Evolutionary conservation across 2,329 filamentous ascomycete species (phyloP), one percentile per base, ranked within the genome.

Genomic region (Penicillium sp.): DNA sequence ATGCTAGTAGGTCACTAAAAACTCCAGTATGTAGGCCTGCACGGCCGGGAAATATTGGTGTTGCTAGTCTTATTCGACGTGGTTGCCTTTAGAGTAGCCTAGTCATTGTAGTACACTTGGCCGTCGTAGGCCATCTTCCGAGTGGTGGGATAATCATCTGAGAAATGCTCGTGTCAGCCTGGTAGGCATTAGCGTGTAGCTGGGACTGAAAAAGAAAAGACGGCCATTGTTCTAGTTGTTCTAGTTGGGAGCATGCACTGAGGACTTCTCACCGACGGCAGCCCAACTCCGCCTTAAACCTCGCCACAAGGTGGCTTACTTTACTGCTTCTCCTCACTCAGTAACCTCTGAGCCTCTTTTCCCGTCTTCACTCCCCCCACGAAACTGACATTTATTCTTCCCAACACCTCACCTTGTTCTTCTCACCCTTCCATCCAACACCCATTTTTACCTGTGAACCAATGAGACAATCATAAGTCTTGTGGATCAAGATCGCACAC

Each of bases 381-480:
- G 26, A 14, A 31, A 29, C 44, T 11, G 27, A 40, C 41, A 32
- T 22, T 40, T 32, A 27, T 37, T 47, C 16, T 18, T 27, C 32
- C 32, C 26, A 16, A 43, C 14, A 8, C 27, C 18, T 38, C 27
- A 38, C 27, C 22, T 27, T 34, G 16, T 32, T 23, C 26, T 27
- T 24, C 16, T 9, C 26, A 35, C 42, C 45, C 32, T 38, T 43
- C 36, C 40, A 20, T 42, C 36, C n/a, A 10, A 32, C 9, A 34
- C n/a, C 26, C 16, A 14, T 45, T 40, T 32, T 50, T 28, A n/a
- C 28, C 44, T 39, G 27, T 52, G 32, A 50, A 57, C 58, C 56
- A 60, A 66, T 66, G 63, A 62, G 48, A 59, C 46, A 27, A 40
- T 55, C 53, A 54, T 65, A 56, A 62, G 32, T 31, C 45, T 43